Percentiles rank a stretch among this genome's conserved stretches.
Evolutionary conservation across 768 basidiomycete genomes (phyloP).

Genomic region (Boletales sp.): DNA sequence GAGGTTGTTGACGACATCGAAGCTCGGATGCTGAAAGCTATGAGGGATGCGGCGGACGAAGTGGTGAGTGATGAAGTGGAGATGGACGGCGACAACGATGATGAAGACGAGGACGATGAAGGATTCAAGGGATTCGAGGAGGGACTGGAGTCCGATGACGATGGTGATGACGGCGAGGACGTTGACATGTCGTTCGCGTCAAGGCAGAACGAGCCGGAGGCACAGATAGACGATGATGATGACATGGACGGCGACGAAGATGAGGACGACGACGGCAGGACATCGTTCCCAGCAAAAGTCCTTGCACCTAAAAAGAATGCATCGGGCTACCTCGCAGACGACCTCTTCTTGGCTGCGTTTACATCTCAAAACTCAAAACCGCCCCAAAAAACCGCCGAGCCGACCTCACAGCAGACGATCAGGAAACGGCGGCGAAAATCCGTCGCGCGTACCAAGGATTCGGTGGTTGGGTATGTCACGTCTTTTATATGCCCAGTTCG

Average conservation of each 20-base stretch:
- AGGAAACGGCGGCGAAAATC: conserved; percentile 33
- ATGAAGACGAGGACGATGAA: not conserved
- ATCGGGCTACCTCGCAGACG: conserved; percentile 58
- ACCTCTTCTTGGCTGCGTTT: conserved; percentile 59
- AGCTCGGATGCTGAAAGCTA: conserved; percentile 26
- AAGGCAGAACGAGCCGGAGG: conserved; percentile 6
- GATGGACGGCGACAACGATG: conserved; percentile 19
- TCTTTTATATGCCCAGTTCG: not conserved
- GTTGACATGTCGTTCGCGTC: not conserved
- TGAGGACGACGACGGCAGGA: conserved; percentile 2
- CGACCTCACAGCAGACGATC: conserved; percentile 19
- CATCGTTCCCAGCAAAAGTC: not conserved
- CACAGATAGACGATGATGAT: conserved; percentile 8
- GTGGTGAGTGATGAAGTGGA: conserved; percentile 11
- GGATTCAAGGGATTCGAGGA: conserved; percentile 9
- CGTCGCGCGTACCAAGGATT: conserved; percentile 41
- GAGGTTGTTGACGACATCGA: conserved; percentile 24
- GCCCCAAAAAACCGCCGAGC: conserved; percentile 17
- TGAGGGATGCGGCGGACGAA: conserved; percentile 27
- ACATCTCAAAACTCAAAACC: conserved; percentile 27
- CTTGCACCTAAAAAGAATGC: conserved; percentile 28
- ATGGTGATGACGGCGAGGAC: conserved; percentile 6
- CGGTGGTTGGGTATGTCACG: conserved; percentile 49
- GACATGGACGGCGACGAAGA: conserved; percentile 19
- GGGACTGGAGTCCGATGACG: conserved; percentile 10